A percentile compares a stretch with the other conserved stretches of the same genome.
phyloP scores from a whole-genome alignment of 441 rosid genomes.

The Erysimum cheiri region DNA sequence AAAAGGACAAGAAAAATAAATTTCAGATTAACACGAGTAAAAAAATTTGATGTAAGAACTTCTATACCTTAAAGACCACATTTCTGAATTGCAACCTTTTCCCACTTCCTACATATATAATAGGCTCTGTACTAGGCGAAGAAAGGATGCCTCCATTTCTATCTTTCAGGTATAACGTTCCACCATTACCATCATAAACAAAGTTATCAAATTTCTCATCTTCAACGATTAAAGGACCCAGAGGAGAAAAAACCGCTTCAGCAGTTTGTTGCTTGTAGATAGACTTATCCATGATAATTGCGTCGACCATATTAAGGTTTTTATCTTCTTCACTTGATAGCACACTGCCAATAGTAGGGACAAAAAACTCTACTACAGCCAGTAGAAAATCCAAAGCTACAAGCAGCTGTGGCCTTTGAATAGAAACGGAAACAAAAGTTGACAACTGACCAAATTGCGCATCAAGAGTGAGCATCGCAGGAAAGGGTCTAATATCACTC shows the following conservation, averaged over 20 bases:
- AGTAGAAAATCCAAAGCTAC: constrained; percentile 98
- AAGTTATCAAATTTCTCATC: constrained; percentile 76
- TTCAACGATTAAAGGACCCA: constrained; percentile 86
- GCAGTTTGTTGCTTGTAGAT: constrained; percentile 67
- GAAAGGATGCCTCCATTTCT: constrained; percentile 66
- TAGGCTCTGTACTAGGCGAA: constrained; percentile 73
- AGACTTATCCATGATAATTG: constrained; percentile 70
- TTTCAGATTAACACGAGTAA: constrained; percentile 12
- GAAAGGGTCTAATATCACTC: constrained; percentile 56
- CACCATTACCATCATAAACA: constrained; percentile 93
- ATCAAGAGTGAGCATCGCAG: constrained; percentile 95
- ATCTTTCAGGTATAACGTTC: constrained; percentile 75
- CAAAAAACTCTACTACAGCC: constrained; percentile 92
- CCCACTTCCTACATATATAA: constrained; percentile 82
- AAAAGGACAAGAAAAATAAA: constrained; percentile 21
- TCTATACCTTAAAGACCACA: constrained; percentile 77
- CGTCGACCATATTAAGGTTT: constrained; percentile 59
- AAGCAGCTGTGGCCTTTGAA: constrained; percentile 96
- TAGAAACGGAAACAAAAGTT: constrained; percentile 64
- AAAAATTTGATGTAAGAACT: constrained; percentile 8
- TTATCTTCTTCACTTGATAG: constrained; percentile 77
- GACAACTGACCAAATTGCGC: constrained; percentile 76
- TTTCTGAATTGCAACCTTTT: constrained; percentile 85
- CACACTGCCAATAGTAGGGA: constrained; percentile 75
- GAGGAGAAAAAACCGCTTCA: constrained; percentile 79